These are phyloP conservation scores for Microdochium nivale DNA, from an alignment of 2,329 filamentous ascomycete genomes.

Conservation along the genomic window DNA sequence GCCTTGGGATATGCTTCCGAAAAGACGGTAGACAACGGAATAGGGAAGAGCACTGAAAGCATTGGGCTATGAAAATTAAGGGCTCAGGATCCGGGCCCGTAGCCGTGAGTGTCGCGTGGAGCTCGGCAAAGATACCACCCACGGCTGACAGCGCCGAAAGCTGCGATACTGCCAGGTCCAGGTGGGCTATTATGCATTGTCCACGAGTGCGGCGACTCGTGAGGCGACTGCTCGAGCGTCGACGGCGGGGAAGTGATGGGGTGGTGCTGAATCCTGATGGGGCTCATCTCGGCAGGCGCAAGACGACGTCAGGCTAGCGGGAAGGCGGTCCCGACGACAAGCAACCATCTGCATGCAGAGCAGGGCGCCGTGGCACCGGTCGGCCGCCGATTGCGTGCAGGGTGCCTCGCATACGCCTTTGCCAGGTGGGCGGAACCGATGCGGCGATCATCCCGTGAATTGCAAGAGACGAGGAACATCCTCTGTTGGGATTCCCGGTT, in stretches of 20 bases:
- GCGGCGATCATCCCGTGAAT: too few relatives aligned
- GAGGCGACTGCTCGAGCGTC: background rate
- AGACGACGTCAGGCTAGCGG: background rate
- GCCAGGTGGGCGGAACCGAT: too few relatives aligned
- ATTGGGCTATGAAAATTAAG: background rate
- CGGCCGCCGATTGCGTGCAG: too few relatives aligned
- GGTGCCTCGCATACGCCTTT: too few relatives aligned
- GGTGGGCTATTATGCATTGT: background rate
- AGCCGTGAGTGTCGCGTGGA: background rate
- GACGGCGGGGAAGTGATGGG: background rate
- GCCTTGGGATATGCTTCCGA: background rate
- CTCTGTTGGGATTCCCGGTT: too few relatives aligned
- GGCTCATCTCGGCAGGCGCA: background rate
- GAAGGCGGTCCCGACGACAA: background rate
- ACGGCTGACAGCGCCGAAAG: background rate
- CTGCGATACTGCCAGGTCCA: background rate
- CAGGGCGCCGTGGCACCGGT: background rate
- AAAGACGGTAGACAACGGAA: background rate
- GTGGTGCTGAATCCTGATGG: background rate
- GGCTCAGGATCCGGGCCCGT: background rate
- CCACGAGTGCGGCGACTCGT: too few relatives aligned
- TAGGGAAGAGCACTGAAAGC: background rate
- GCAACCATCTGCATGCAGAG: background rate
- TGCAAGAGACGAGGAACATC: too few relatives aligned
- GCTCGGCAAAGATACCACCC: background rate